Evolutionary conservation across 331 rosid species (phyloP).

Genomic region (Pyracantha coccinea): DNA sequence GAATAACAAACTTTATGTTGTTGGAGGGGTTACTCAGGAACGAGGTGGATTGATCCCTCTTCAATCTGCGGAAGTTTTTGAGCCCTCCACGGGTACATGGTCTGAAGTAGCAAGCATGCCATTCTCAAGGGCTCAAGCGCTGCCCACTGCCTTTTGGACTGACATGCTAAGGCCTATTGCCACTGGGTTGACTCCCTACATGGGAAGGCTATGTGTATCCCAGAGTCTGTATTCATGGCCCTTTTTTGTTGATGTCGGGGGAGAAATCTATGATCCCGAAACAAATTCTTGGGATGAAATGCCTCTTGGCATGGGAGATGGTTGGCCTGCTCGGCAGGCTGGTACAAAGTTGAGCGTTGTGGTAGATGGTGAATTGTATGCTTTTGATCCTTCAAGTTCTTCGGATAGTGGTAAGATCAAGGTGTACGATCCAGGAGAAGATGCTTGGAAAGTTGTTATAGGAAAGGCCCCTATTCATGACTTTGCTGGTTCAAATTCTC

Average conservation of each 20-base stretch:
- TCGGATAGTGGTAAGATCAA: slow-evolving; percentile 74
- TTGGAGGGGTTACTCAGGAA: slow-evolving; percentile 89
- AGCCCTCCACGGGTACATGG: slow-evolving; percentile 64
- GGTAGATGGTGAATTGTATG: slow-evolving; percentile 79
- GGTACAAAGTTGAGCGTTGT: slow-evolving; percentile 81
- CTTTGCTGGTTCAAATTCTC: slow-evolving; percentile 78
- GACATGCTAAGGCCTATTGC: slow-evolving; percentile 93
- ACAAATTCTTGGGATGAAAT: slow-evolving; percentile 78
- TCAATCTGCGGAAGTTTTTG: slow-evolving; percentile 91
- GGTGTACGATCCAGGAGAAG: slow-evolving; percentile 78
- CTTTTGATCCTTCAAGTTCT: slow-evolving; percentile 78
- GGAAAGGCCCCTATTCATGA: slow-evolving; percentile 79
- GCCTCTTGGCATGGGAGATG: slow-evolving; percentile 96
- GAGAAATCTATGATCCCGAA: slow-evolving; percentile 88
- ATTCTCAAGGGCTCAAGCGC: slow-evolving; percentile 70
- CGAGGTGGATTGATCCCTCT: slow-evolving; percentile 77
- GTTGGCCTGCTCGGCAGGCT: slow-evolving; percentile 94
- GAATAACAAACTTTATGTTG: slow-evolving; percentile 80
- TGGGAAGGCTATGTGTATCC: slow-evolving; percentile 82
- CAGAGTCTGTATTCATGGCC: slow-evolving; percentile 95
- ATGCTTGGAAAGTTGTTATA: slow-evolving; percentile 74
- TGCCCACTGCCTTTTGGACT: slow-evolving; percentile 75
- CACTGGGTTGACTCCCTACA: slow-evolving; percentile 79
- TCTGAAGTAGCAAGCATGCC: slow-evolving; percentile 88
- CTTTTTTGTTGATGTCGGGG: slow-evolving; percentile 89